phyloP scores from a whole-genome alignment of 805 yeast species.

The Wickerhamomyces subpelliculosus region DNA sequence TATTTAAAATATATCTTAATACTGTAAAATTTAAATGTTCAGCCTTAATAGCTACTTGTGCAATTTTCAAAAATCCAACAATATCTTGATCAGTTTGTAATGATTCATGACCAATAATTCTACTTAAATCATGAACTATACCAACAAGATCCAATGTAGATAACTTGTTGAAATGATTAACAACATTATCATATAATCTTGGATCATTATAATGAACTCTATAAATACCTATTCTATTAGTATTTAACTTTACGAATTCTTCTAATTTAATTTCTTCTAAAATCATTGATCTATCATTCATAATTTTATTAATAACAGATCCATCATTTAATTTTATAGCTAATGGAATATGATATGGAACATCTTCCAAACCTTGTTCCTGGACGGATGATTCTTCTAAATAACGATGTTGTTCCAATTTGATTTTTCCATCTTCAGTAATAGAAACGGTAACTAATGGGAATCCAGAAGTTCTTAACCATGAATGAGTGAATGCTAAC shows the following conservation, averaged over 20 bases:
- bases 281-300: constrained; percentile 34
- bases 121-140: constrained; percentile 27
- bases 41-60: constrained; percentile 11
- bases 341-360: constrained; percentile 59
- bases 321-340: constrained; percentile 32
- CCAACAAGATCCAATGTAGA: constrained; percentile 23
- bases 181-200: constrained; percentile 21
- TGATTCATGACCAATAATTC: constrained; percentile 22
- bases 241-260: constrained; percentile 34
- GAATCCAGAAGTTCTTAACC: constrained; percentile 55
- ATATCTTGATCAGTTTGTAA: constrained; percentile 22
- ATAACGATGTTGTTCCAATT: constrained; percentile 33
- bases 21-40: constrained; percentile 17
- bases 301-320: constrained; percentile 29
- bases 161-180: constrained; percentile 14
- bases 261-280: constrained; percentile 16
- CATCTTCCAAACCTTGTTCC: constrained; percentile 45
- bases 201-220: constrained; percentile 38
- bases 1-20: constrained; percentile 21
- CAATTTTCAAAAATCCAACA: constrained; percentile 21
- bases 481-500: constrained; percentile 46
- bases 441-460: constrained; percentile 41
- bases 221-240: constrained; percentile 39
- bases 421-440: constrained; percentile 23
- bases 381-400: constrained; percentile 17